Evolutionary conservation across 352 stramenopile species (phyloP), one percentile per base, ranked within the genome.

Genomic region (Hyaloperonospora brassicae): DNA sequence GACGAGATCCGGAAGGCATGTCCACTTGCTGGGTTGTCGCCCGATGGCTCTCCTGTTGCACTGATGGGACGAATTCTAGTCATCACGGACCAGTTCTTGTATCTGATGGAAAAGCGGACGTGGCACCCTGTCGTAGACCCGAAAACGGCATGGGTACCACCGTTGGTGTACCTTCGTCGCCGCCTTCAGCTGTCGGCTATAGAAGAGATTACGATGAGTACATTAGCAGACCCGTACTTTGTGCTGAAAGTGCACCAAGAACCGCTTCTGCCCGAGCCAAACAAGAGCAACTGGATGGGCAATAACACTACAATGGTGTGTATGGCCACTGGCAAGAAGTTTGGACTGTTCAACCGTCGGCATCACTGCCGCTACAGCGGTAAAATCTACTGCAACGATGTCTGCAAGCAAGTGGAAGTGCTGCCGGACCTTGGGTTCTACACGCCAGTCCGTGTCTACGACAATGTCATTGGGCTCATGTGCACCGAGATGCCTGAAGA

Each of bases 321-420:
- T 54, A 91, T 92, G 74, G 69, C 70, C 9, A 95, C 85, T 23
- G 79, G 84, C 22, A 87, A 84, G 52, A 93, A 94, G 52, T 96
- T 96, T 62, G 78, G 78, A 2, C 56, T 96, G 12, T 95, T 95
- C 31, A 88, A 87, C 48, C 79, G 85, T 2, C 79, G 86, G 11
- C 86, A 96, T 54, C 86, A 96, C 51, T 96, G 86, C 40, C 77
- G 86, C 0, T 87, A 89, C 57, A 88, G 77, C 27, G 86, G 86
- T 12, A 90, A 87, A 51, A 86, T 95, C 24, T 95, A 93, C 62
- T 85, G 79, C 59, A 84, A 79, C 44, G 84, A 95, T 34, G 71
- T 90, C 24, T 89, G 75, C 60, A 88, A 83, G 43, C 73, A 88
- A 34, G 52, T 93, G 14, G 77, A 86, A 49, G 72, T 73, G n/a